phyloP scores from a whole-genome alignment of 2,329 filamentous ascomycete genomes.

The Cadophora gregata region DNA sequence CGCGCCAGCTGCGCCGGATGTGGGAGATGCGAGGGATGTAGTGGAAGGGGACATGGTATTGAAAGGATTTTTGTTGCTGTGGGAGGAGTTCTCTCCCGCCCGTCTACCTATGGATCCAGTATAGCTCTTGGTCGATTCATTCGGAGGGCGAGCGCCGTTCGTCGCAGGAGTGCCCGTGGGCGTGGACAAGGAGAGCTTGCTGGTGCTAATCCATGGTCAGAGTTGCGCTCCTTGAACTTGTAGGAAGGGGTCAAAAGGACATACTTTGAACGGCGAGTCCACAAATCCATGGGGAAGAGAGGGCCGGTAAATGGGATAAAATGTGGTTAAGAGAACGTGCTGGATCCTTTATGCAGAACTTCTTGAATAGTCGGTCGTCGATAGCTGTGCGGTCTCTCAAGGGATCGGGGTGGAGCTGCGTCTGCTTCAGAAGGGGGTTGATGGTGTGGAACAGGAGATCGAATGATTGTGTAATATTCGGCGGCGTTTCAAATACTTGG shows the following conservation, averaged over 20 bases:
- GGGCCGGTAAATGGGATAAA: conserved; percentile 20
- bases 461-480: conserved; percentile 5
- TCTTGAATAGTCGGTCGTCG: conserved; percentile 23
- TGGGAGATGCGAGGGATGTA: conserved; percentile 75
- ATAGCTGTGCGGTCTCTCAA: conserved; percentile 28
- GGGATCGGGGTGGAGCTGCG: conserved; percentile 24
- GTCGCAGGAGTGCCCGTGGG: conserved; percentile 64
- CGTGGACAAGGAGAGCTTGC: conserved; percentile 79
- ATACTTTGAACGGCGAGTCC: conserved; percentile 86
- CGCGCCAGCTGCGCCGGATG: conserved; percentile 78
- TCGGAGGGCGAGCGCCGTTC: conserved; percentile 42
- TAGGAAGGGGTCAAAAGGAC: conserved; percentile 25
- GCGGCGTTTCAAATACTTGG: conserved; percentile 14
- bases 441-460: conserved; percentile 6
- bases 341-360: conserved; percentile 29
- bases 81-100: conserved; percentile 75
- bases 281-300: conserved; percentile 53
- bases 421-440: conserved; percentile 16
- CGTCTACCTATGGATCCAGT: conserved; percentile 75
- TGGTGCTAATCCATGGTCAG: conserved; percentile 47
- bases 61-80: conserved; percentile 79
- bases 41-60: conserved; percentile 74
- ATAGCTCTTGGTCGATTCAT: conserved; percentile 51
- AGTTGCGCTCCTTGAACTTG: conserved; percentile 32
- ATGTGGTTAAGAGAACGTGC: conserved; percentile 26